Evolutionary conservation across 2,329 filamentous ascomycete genomes (phyloP), one percentile per base, ranked within the genome.

Genomic region (Fusarium foetens): DNA sequence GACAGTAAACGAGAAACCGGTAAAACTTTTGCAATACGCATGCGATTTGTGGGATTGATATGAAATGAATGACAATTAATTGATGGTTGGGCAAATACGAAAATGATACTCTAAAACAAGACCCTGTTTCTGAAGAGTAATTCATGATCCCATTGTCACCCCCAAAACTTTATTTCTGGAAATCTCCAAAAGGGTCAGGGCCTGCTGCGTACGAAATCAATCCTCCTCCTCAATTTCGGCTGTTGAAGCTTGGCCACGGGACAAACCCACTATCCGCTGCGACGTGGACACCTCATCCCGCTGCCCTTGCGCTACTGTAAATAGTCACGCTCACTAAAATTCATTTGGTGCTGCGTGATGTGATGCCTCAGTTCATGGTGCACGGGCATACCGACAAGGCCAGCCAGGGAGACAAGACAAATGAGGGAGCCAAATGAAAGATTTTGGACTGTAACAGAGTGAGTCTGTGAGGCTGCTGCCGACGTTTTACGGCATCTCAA

Each of bases 161-260:
- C 29, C 43, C 29, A 35, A 62, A 72, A 70, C 59, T 69, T 29
- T 72, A 72, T 72, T 61, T 46, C 33, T 48, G 46, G 29, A 66
- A n/a, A 53, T 66, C 52, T 59, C 51, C 36, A 45, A 68, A 66
- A 42, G 53, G 35, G 46, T 52, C 27, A 12, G 7, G 45, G 14
- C 14, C 29, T 51, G 45, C 29, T 51, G 45, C 57, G n/a, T 53
- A 36, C 52, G 42, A 52, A 57, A 38, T 53, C 48, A 52, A 31
- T 33, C 35, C 42, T 57, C 35, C 38, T 57, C 48, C 35, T 51
- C 75, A 73, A 76, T 75, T 64, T 75, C 74, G 74, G 74, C 71
- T 76, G 62, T 67, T 58, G 52, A 68, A 71, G 70, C 72, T 74
- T 75, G 45, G 70, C 70, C 62, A 53, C 49, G 63, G 59, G 66